Evolutionary conservation across 257 asterid species (phyloP).

Genomic region (Solanum pennellii): DNA sequence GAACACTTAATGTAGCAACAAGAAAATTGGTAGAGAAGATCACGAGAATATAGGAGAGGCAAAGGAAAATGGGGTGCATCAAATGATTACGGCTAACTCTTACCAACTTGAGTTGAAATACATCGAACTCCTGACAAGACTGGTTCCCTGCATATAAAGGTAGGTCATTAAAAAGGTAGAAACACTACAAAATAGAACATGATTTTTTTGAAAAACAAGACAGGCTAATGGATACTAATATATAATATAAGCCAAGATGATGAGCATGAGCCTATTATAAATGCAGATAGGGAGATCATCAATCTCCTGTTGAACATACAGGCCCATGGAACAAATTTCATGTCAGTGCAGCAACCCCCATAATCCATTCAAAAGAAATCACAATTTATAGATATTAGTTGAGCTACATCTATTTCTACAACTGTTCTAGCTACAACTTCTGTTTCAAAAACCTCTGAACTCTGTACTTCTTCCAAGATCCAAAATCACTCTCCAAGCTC

Average conservation of each 20-base stretch:
- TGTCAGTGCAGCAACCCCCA: neutral
- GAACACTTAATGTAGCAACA: conserved; percentile 4
- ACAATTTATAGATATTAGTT: neutral
- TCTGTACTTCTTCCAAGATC: neutral
- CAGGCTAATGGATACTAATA: neutral
- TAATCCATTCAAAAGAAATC: neutral
- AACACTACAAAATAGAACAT: neutral
- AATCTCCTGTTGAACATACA: neutral
- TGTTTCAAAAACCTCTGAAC: neutral
- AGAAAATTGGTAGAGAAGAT: neutral
- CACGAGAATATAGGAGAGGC: neutral
- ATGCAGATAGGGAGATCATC: neutral
- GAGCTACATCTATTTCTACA: neutral
- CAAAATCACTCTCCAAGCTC: neutral
- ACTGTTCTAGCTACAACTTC: neutral
- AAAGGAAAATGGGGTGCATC: neutral
- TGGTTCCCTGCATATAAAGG: conserved; percentile 44
- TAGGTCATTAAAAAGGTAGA: neutral
- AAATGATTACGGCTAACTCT: neutral
- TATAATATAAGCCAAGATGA: neutral
- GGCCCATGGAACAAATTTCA: neutral
- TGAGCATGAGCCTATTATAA: neutral
- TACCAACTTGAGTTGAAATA: conserved; percentile 85
- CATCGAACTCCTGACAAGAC: conserved; percentile 53
- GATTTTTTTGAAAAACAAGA: neutral